Percentiles rank a stretch among this genome's conserved stretches.
phyloP scores from a whole-genome alignment of 2,329 filamentous ascomycete genomes.

The Colletotrichum simmondsii region DNA sequence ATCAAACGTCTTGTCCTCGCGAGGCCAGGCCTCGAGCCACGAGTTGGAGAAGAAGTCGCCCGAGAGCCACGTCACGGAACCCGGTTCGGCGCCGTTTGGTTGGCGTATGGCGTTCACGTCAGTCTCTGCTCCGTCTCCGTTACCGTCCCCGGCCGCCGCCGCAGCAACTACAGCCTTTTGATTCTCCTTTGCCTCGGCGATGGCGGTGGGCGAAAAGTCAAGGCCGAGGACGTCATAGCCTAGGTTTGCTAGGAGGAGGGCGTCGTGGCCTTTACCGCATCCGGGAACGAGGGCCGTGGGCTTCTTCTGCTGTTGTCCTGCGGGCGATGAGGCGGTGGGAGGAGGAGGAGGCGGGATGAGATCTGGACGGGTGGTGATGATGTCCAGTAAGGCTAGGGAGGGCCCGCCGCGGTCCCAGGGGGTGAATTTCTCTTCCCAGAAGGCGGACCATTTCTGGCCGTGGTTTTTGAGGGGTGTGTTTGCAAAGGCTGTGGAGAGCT shows the following conservation, averaged over 20 bases:
- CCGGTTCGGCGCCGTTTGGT: constrained; percentile 52
- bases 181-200: constrained; percentile 58
- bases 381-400: constrained; percentile 63
- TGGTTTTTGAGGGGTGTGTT: constrained; percentile 47
- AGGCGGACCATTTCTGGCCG: constrained; percentile 55
- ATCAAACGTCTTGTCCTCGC: constrained; percentile 66
- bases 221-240: constrained; percentile 84
- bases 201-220: constrained; percentile 67
- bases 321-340: neutral
- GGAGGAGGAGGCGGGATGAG: constrained; percentile 47
- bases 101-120: constrained; percentile 55
- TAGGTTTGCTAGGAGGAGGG: constrained; percentile 76
- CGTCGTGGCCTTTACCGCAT: constrained; percentile 86
- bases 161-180: constrained; percentile 40
- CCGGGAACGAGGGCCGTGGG: constrained; percentile 77
- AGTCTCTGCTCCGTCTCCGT: constrained; percentile 46
- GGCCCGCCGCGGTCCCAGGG: constrained; percentile 69
- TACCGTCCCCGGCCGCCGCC: no score
- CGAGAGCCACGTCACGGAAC: constrained; percentile 64
- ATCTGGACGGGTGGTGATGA: constrained; percentile 57
- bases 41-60: constrained; percentile 76
- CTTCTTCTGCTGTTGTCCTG: neutral
- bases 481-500: constrained; percentile 49
- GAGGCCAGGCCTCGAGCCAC: constrained; percentile 59
- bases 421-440: constrained; percentile 57